Conservation (phyloP, 345 rosid genomes). For the Citrus mangshanensis region DNA sequence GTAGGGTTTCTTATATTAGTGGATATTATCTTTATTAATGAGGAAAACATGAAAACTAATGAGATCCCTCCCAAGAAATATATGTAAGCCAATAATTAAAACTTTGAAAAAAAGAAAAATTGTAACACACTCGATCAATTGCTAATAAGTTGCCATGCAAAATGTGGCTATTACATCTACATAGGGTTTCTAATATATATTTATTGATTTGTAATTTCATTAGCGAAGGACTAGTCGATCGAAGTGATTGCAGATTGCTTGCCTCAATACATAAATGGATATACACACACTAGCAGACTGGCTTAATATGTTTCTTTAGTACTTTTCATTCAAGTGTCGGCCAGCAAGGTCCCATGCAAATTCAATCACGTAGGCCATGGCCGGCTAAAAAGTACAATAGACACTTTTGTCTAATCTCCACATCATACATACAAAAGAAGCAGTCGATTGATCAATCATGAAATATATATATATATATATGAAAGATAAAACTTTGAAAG, state of each 20-base stretch:
- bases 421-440: neutral
- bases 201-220: neutral
- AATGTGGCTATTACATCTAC: neutral
- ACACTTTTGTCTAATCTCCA: conserved; percentile 6
- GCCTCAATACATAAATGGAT: neutral
- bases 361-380: conserved; percentile 20
- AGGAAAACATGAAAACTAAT: neutral
- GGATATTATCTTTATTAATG: neutral
- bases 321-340: conserved; percentile 7
- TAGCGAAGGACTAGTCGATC: neutral
- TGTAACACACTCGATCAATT: neutral
- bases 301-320: neutral
- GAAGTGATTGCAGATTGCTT: neutral
- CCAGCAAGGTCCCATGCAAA: conserved; percentile 17
- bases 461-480: neutral
- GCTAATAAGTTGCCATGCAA: neutral
- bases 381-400: conserved; percentile 5
- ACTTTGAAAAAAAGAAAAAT: no score
- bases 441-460: neutral
- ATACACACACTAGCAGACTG: neutral
- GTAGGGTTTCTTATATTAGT: neutral
- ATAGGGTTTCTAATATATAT: no score
- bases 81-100: neutral
- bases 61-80: neutral
- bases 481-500: conserved; percentile 9